phyloP scores from a whole-genome alignment of 2,329 filamentous ascomycete species.

The Penicillium hesseltinei region DNA sequence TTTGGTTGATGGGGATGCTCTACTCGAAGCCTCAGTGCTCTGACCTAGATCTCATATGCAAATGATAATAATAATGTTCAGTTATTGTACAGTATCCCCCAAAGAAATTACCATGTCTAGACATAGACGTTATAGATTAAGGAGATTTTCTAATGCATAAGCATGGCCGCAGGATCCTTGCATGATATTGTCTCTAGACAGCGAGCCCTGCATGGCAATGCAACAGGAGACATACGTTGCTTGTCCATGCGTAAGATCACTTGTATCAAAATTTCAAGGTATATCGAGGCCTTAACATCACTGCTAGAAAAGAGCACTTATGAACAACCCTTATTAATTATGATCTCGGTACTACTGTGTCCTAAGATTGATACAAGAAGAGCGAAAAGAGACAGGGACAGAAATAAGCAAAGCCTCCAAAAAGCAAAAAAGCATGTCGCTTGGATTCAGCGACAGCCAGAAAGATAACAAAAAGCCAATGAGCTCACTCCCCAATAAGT shows the following conservation, averaged over 20 bases:
- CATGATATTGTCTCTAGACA: background rate
- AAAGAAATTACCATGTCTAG: background rate
- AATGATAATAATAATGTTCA: background rate
- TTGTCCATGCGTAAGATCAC: too few relatives aligned
- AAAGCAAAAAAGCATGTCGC: background rate
- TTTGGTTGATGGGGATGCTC: background rate
- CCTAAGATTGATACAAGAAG: conserved; percentile 1
- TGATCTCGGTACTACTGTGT: background rate
- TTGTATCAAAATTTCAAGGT: background rate
- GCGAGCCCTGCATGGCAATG: background rate
- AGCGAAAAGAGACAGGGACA: background rate
- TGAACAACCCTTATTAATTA: background rate
- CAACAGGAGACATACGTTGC: background rate
- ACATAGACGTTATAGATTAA: background rate
- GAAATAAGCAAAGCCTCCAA: background rate
- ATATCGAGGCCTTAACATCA: background rate
- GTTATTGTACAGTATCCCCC: too few relatives aligned
- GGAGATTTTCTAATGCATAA: too few relatives aligned
- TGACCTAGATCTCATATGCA: background rate
- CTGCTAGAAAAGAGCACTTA: background rate
- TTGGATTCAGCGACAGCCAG: background rate
- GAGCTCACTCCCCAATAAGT: conserved; percentile 3
- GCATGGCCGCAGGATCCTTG: background rate
- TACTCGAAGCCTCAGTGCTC: background rate
- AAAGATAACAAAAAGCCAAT: conserved; percentile 1